These are phyloP conservation scores for Sugiyamaella xylanicola DNA, from an alignment of 1,139 yeast genomes.

Conservation along the genomic window DNA sequence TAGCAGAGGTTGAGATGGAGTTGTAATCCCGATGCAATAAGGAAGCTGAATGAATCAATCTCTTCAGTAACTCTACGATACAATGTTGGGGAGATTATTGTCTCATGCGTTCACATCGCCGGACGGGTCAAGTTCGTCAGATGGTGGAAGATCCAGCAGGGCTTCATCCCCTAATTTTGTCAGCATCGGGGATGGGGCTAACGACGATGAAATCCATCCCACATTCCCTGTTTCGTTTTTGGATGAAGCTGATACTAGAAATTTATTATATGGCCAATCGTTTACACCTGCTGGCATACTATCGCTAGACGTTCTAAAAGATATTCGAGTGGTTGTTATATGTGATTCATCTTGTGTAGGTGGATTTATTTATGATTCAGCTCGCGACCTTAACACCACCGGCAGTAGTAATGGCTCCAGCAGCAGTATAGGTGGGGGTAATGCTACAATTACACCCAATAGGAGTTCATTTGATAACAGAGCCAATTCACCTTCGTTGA, in stretches of 20 bases:
- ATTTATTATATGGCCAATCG: slow-evolving; percentile 34
- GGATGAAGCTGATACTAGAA: slow-evolving; percentile 37
- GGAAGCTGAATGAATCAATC: background rate
- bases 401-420: background rate
- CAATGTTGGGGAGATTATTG: slow-evolving; percentile 29
- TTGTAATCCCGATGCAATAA: background rate
- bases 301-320: slow-evolving; percentile 27
- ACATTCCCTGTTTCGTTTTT: slow-evolving; percentile 32
- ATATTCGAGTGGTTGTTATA: slow-evolving; percentile 34
- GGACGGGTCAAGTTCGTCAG: background rate
- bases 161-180: slow-evolving; percentile 7
- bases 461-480: slow-evolving; percentile 9
- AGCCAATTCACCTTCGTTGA: slow-evolving; percentile 12
- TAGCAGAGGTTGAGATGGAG: background rate
- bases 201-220: slow-evolving; percentile 13
- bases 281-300: slow-evolving; percentile 21
- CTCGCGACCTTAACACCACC: background rate
- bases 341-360: slow-evolving; percentile 32
- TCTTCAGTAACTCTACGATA: background rate
- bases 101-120: slow-evolving; percentile 21
- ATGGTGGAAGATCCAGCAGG: slow-evolving; percentile 14
- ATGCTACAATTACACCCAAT: slow-evolving; percentile 4
- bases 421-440: slow-evolving; percentile 1
- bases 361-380: slow-evolving; percentile 34
- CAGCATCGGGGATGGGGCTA: slow-evolving; percentile 4